Evolutionary conservation across 345 rosid species (phyloP), one percentile per base, ranked within the genome.

Genomic region (Murraya koenigii): DNA sequence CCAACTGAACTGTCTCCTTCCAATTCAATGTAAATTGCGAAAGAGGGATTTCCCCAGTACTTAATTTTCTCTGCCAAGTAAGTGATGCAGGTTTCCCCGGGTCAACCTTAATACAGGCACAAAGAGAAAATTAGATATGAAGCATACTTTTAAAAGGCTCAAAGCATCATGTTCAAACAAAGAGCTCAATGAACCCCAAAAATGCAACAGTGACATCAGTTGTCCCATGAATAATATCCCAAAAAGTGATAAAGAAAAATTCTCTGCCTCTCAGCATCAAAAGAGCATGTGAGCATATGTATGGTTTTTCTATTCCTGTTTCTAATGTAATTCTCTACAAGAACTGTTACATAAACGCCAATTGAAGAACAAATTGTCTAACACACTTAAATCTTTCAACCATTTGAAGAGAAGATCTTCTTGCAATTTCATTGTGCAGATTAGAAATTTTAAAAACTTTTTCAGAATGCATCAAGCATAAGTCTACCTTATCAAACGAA

Each of bases 1-100:
- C 97, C 95, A 92, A 38, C 13, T 86, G 90, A 22, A 92, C 71
- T 68, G 72, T 89, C 75, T 92, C 97, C 78, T 84, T 84, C 78
- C 82, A 80, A 72, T 80, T 86, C 71, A 92, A 47, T 47, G 78
- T 44, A 82, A 92, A 90, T 77, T 60, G 76, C 8, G 79, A 75
- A 63, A 82, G 92, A 79, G 56, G 70, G 68, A 72, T 82, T 68
- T 23, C 68, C 35, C 84, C 82, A 55, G 84, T 69, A 71, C 84
- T 74, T 75, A 92, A 72, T 76, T 86, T 88, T 61, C 95, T 83
- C 79, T 85, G 84, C 97, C 94, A 92, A 60, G 97, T 88, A 77
- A 90, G 82, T 17, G 89, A 39, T 69, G 89, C 83, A 30, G 90
- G 93, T 79, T 87, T 82, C 66, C 76, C 87, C 0, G 90, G 87